phyloP scores from a whole-genome alignment of 805 yeast genomes.

The Saccharomycopsis oosterbeekiorum region DNA sequence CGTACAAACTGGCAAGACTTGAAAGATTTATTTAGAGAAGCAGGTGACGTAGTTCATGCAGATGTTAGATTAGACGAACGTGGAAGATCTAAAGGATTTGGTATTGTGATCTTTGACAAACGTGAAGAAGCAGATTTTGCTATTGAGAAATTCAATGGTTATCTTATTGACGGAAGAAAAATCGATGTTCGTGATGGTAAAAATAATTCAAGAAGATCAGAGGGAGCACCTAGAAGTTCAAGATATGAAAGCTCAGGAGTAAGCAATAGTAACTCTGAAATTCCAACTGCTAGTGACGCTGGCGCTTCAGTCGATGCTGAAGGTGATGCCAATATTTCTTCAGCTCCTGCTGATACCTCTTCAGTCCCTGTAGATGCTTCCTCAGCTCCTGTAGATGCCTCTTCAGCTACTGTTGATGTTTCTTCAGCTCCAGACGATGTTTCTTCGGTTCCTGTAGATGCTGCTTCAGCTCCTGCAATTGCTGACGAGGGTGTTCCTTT shows the following conservation, averaged over 20 bases:
- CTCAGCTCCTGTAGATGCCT: constrained; percentile 13
- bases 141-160: constrained; percentile 57
- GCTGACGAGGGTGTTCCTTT: constrained; percentile 35
- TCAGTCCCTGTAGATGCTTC: not conserved
- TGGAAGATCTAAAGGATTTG: constrained; percentile 81
- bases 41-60: constrained; percentile 74
- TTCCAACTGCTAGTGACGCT: not conserved
- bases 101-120: constrained; percentile 62
- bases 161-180: constrained; percentile 62
- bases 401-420: not conserved
- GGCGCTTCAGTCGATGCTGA: not conserved
- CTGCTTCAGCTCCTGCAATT: constrained; percentile 6
- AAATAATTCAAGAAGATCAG: constrained; percentile 22
- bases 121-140: constrained; percentile 66
- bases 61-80: constrained; percentile 57
- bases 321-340: constrained; percentile 9
- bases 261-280: constrained; percentile 8
- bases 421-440: too few species aligned
- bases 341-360: not conserved
- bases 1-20: constrained; percentile 76
- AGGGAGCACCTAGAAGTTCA: not conserved
- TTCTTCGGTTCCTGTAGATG: not conserved
- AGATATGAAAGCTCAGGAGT: not conserved
- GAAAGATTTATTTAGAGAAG: constrained; percentile 71
- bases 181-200: constrained; percentile 75